Evolutionary conservation across 108 stramenopile genomes (phyloP).

Genomic region (Pseudonitzschia multiseries): DNA sequence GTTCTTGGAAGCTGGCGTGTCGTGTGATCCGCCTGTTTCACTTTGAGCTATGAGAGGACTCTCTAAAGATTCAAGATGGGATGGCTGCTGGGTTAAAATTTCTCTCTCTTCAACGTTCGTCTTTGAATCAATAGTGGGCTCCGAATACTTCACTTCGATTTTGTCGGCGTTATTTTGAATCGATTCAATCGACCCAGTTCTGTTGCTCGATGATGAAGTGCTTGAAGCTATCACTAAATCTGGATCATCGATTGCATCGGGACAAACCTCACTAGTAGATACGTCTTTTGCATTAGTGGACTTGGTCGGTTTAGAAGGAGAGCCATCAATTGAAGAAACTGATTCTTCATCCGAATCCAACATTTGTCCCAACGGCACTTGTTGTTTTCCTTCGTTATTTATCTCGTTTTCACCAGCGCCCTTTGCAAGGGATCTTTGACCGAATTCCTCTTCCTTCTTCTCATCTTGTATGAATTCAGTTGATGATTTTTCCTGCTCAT

Average conservation of each 20-base stretch:
- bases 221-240: not conserved
- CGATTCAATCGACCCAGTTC: not conserved
- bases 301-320: not conserved
- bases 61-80: not conserved
- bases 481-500: not conserved
- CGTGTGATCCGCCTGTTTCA: not conserved
- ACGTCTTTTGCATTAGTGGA: not conserved
- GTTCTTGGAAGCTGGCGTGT: slow-evolving; percentile 2
- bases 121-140: not conserved
- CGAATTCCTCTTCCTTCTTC: not conserved
- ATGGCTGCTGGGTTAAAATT: not conserved
- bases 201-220: not conserved
- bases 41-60: not conserved
- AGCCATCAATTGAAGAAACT: not conserved
- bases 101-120: not conserved
- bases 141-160: not conserved
- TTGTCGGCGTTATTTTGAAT: not conserved
- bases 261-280: not conserved
- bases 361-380: not conserved
- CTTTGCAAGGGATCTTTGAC: not conserved
- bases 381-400: not conserved
- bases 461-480: not conserved
- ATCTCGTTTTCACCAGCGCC: not conserved
- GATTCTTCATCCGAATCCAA: not conserved
- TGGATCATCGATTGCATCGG: not conserved